Evolutionary conservation across 2,329 filamentous ascomycete species (phyloP).

Genomic region (Aspergillus novofumigatus): DNA sequence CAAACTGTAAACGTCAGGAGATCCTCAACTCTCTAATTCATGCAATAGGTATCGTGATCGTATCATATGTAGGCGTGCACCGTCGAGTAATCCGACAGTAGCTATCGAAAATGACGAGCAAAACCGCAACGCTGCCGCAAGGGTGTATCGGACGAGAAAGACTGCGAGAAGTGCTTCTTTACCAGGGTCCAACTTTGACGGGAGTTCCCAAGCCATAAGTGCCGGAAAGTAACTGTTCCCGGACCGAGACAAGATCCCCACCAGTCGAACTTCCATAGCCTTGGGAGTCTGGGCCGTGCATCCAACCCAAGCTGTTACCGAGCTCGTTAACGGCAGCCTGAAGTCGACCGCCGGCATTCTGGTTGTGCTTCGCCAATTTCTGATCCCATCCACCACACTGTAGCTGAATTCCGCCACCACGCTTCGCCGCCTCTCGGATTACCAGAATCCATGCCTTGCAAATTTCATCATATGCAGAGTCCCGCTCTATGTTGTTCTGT

Average conservation of each 20-base stretch:
- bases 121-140: slow-evolving; percentile 7
- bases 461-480: slow-evolving; percentile 94
- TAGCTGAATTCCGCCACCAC: slow-evolving; percentile 82
- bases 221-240: slow-evolving; percentile 54
- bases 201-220: slow-evolving; percentile 53
- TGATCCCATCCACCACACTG: slow-evolving; percentile 93
- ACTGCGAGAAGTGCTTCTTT: slow-evolving; percentile 17
- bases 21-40: slow-evolving; percentile 39
- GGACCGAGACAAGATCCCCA: slow-evolving; percentile 45
- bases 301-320: slow-evolving; percentile 71
- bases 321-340: slow-evolving; percentile 75
- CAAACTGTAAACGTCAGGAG: slow-evolving; percentile 37
- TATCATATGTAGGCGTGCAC: slow-evolving; percentile 36
- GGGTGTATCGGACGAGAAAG: slow-evolving; percentile 7
- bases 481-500: slow-evolving; percentile 86
- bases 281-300: slow-evolving; percentile 48
- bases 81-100: slow-evolving; percentile 22
- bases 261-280: slow-evolving; percentile 28
- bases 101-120: slow-evolving; percentile 5
- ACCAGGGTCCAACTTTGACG: slow-evolving; percentile 56
- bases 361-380: slow-evolving; percentile 79
- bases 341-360: slow-evolving; percentile 77
- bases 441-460: slow-evolving; percentile 89
- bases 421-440: slow-evolving; percentile 84
- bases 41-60: slow-evolving; percentile 44